Conservation (phyloP, 768 basidiomycete genomes). For the Galerina sulciceps region DNA sequence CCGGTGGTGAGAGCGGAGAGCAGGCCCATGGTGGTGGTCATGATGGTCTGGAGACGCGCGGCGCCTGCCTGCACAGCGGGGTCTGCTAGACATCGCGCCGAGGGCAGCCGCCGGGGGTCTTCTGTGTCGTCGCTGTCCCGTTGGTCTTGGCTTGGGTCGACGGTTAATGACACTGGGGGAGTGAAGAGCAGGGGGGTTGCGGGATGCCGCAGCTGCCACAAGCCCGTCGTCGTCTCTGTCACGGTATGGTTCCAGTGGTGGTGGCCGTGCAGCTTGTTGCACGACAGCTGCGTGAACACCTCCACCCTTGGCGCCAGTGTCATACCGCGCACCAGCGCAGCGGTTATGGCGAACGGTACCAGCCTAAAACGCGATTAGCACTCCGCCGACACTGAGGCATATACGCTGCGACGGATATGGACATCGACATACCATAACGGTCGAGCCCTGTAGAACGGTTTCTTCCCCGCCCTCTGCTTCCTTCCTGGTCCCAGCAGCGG, state of each 20-base stretch:
- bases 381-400: slow-evolving; percentile 2
- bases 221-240: slow-evolving; percentile 21
- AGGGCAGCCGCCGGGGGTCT: slow-evolving; percentile 42
- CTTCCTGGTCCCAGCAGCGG: slow-evolving; percentile 12
- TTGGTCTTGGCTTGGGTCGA: slow-evolving; percentile 10
- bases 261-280: slow-evolving; percentile 54
- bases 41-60: slow-evolving; percentile 72
- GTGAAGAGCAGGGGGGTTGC: slow-evolving; percentile 13
- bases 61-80: slow-evolving; percentile 73
- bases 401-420: slow-evolving; percentile 22
- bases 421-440: slow-evolving; percentile 46
- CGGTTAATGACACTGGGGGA: not conserved
- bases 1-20: slow-evolving; percentile 86
- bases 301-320: slow-evolving; percentile 81
- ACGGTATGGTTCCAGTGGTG: slow-evolving; percentile 45
- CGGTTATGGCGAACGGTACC: slow-evolving; percentile 73
- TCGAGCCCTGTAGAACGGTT: slow-evolving; percentile 55
- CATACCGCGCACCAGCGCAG: slow-evolving; percentile 81
- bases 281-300: slow-evolving; percentile 80
- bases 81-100: slow-evolving; percentile 39
- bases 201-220: slow-evolving; percentile 27
- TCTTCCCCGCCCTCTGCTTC: slow-evolving; percentile 36
- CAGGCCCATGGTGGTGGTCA: slow-evolving; percentile 79
- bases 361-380: slow-evolving; percentile 50
- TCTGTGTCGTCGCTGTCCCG: slow-evolving; percentile 33